Evolutionary conservation across 2,329 filamentous ascomycete genomes (phyloP), one percentile per base, ranked within the genome.

Genomic region (Colletotrichum lentis): DNA sequence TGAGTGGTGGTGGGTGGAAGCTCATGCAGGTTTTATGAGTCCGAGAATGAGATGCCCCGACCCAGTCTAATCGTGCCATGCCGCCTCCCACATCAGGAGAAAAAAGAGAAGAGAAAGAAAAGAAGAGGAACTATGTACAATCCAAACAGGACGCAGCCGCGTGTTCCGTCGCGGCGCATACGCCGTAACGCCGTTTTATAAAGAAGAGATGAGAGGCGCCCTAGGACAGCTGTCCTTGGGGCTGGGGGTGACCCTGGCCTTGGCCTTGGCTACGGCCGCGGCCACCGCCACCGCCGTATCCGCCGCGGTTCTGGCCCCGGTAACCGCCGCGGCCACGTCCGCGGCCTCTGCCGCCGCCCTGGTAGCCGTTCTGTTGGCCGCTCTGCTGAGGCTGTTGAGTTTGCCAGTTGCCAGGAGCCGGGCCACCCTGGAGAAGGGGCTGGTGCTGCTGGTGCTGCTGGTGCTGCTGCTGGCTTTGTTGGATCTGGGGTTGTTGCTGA

Each of bases 331-430:
- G 71, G 43, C 71, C 71, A 11, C 72, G 73, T n/a, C 71, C 70
- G 22, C 71, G 71, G 18, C 73, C 72, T 16, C 77, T 74, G 56
- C 75, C 73, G 16, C 77, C 74, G 53, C 75, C 74, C 62, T 76
- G 77, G 59, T 76, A 76, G 43, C 75, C 75, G 50, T 76, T 73
- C 49, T 75, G 73, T 41, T 76, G 75, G 1, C 74, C 71, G 62
- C 62, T 46, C 35, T 67, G 63, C 47, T 78, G 77, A 12, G 62
- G 64, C 58, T 73, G 72, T 54, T 76, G 74, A 57, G 72, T 75
- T 57, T 77, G 76, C 47, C 74, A 75, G 62, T 77, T 73, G 39
- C 69, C 69, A 31, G 64, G 60, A 16, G 67, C 60, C 56, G 76
- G 74, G 27, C 70, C 73, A 53, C 69, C 72, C 65, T 77, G 76